Evolutionary conservation across 2,329 filamentous ascomycete species (phyloP), one percentile per base, ranked within the genome.

Genomic region (Aspergillus luchuensis): DNA sequence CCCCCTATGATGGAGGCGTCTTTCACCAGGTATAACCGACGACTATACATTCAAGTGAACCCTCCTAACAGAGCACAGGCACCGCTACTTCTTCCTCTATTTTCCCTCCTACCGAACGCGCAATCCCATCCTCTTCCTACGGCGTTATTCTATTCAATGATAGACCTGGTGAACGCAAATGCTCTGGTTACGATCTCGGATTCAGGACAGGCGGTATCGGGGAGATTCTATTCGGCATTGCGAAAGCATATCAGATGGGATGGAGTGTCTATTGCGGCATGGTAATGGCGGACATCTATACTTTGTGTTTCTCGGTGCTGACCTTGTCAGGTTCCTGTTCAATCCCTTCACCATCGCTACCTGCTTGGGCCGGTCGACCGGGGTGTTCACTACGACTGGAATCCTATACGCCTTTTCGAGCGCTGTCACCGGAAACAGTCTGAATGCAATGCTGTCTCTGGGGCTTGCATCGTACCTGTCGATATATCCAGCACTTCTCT

Each of bases 341-440:
- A 98, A 96, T 74, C 95, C 95, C 0, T 96, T 97, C 73, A 96
- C 93, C 1, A 87, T 99, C 62, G 87, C 92, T 48, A 93, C 92
- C 17, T 98, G 94, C 74, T 84, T 99, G 61, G 94, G 91, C 25
- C 90, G 94, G 43, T 91, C 95, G 1, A 97, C 94, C 0, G 91
- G 87, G 63, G 88, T 94, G 60, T 94, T 99, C 74, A 93, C 92
- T 0, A 95, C 91, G 59, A 90, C 91, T 72, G 92, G 92, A 68
- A 91, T 97, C 67, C 86, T 98, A 30, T 87, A 91, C 65, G 91
- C 94, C 63, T 85, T 97, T 57, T 85, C 91, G 15, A 91, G 90
- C 74, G 94, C 94, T 47, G 87, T 93, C 50, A 80, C 84, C 28
- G 92, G 92, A 58, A 87, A 87, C 53, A 86, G 85, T 28, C 80